Evolutionary conservation across 768 basidiomycete species (phyloP).

Genomic region (Leccinellum luteum): DNA sequence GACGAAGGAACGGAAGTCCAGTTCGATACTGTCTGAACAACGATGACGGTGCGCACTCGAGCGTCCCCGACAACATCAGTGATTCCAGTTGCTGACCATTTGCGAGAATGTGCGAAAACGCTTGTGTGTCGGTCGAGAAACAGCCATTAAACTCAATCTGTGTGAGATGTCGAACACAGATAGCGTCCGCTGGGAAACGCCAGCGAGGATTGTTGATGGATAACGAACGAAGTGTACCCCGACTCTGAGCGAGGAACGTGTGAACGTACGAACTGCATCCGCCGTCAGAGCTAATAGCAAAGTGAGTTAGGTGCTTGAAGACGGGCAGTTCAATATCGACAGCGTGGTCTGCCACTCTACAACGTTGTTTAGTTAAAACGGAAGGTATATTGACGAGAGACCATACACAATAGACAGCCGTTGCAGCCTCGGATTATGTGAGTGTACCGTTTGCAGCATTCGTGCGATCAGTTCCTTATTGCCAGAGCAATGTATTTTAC

Average conservation of each 20-base stretch:
- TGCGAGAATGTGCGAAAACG: slow-evolving; percentile 58
- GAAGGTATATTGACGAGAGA: neutral
- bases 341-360: slow-evolving; percentile 37
- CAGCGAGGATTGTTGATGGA: slow-evolving; percentile 54
- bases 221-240: slow-evolving; percentile 50
- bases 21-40: slow-evolving; percentile 45
- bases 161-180: slow-evolving; percentile 64
- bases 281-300: slow-evolving; percentile 52
- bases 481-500: slow-evolving; percentile 61
- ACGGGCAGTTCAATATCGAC: slow-evolving; percentile 47
- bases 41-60: slow-evolving; percentile 51
- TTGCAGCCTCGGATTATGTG: slow-evolving; percentile 49
- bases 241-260: slow-evolving; percentile 51
- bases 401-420: slow-evolving; percentile 57
- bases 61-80: slow-evolving; percentile 51
- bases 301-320: slow-evolving; percentile 56
- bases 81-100: slow-evolving; percentile 67
- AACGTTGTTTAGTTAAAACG: neutral
- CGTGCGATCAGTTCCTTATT: slow-evolving; percentile 50
- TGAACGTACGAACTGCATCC: slow-evolving; percentile 40
- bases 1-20: slow-evolving; percentile 59
- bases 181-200: slow-evolving; percentile 53
- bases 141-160: slow-evolving; percentile 60
- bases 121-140: slow-evolving; percentile 47
- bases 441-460: slow-evolving; percentile 52